Conservation (phyloP, 1,284 basidiomycete genomes). For the Boletus sp. region DNA sequence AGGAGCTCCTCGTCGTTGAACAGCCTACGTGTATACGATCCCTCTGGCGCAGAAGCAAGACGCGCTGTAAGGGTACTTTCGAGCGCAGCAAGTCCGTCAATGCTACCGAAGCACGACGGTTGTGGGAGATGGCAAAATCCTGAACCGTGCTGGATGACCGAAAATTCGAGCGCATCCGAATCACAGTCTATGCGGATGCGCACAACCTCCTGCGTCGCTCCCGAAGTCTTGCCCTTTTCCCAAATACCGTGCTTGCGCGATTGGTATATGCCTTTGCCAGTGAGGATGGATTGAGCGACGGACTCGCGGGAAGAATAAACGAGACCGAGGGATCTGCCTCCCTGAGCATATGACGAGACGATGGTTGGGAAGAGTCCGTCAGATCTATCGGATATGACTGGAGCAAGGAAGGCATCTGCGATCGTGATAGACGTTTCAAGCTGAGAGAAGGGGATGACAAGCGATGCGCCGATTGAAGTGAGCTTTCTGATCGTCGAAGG, state of each 20-base stretch:
- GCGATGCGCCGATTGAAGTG: conserved; percentile 54
- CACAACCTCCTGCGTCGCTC: conserved; percentile 87
- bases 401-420: conserved; percentile 82
- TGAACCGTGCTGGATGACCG: conserved; percentile 84
- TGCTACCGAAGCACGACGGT: conserved; percentile 82
- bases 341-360: conserved; percentile 72
- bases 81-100: conserved; percentile 76
- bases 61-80: conserved; percentile 80
- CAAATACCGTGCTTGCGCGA: conserved; percentile 95
- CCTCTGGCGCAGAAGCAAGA: conserved; percentile 74
- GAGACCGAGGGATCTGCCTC: conserved; percentile 81
- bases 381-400: conserved; percentile 80
- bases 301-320: conserved; percentile 96
- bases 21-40: conserved; percentile 88
- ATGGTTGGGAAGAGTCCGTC: conserved; percentile 94
- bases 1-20: conserved; percentile 84
- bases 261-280: conserved; percentile 93
- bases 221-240: conserved; percentile 96
- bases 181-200: conserved; percentile 90
- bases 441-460: conserved; percentile 72
- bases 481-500: conserved; percentile 55
- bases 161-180: conserved; percentile 87
- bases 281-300: conserved; percentile 81
- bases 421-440: conserved; percentile 68
- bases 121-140: conserved; percentile 94